Evolutionary conservation across 768 basidiomycete genomes (phyloP), one percentile per base, ranked within the genome.

Genomic region (Clavaria fumosa): DNA sequence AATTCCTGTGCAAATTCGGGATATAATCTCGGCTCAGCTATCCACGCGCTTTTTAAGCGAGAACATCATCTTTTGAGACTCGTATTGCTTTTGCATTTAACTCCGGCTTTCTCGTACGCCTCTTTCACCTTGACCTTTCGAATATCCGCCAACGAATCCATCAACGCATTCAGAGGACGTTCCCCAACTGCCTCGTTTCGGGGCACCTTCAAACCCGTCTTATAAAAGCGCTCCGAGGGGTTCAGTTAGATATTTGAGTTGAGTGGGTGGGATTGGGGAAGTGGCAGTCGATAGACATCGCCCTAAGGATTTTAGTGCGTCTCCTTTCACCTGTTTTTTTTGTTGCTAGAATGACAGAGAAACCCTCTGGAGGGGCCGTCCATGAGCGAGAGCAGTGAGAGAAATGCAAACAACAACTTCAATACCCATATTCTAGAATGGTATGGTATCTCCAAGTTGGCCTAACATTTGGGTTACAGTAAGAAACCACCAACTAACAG

Each of bases 111-210:
- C 41, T 86, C 90, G 46, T 73, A 84, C 1, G 86, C 84, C 52
- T 96, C 95, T 56, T 82, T 91, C 37, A 99, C 86, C 59, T 96
- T 99, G 2, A 66, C 67, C 58, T 86, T 90, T 45, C 89, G 67
- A 15, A 93, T 64, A 48, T 96, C 90, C 12, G 84, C 76, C 40
- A 97, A 62, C 6, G 70, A 64, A 44, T 96, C 91, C 63, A 93
- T 69, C 5, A 83, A 62, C 1, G 85, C 85, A 50, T 81, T 89
- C 31, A 99, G 67, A 12, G 81, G 78, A 20, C 93, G 67, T 52
- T 97, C 93, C 15, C 95, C 95, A 7, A 97, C 72, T 70, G 96
- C 90, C 85, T 46, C 89, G 83, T 40, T 78, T 79, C 31, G 95
- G 71, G 18, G 90, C 86, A 21, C 82, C 82, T 52, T 86, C 93